Base-by-base conservation (phyloP, 768 basidiomycete genomes). In the Auricularia auricula-judae region DNA sequence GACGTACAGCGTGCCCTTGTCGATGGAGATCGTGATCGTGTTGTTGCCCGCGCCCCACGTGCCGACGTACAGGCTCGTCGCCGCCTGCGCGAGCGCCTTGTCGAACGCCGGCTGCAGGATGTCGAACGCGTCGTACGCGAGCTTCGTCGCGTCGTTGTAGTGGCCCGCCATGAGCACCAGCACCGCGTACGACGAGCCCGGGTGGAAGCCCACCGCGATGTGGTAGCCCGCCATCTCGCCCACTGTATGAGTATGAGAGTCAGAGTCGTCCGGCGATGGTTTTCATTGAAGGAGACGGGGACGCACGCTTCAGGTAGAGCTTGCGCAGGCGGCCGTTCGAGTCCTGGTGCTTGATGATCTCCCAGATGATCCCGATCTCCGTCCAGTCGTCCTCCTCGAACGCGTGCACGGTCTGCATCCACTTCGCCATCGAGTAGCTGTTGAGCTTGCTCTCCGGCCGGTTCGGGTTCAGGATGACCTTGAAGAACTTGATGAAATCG, bases 401-500 rank as follows among this genome's bases (percentile, higher is more conserved):
- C 2, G 67, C 63, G 63, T 75, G 72, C 10, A 72, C 65, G 1
- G 74, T 63, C 3, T 66, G 70, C 12, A 76, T 54, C 76, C 76
- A 77, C 33, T 69, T 68, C 58, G 69, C 65, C 64, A 74, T 65
- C 2, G 73, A 64, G 42, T 70, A 67, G 21, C 64, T 65, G 0
- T 67, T 56, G 23, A 76, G 60, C 8, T 73, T 29, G 65, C 70
- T 71, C 36, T 67, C 67, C 1, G 67, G 64, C 0, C 36, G 47
- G 2, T 7, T 23, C 3, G 83, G 81, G 44, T 82, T 74, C 29
- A 84, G 73, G 59, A 84, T 67, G 3, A 76, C 75, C 64, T 78
- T 76, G 75, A 80, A 79, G 58, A 81, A 61, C 4, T 69, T 78
- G n/a, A 71, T 70, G 8, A 82, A 71, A 66, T 84, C 84, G 1